Evolutionary conservation across 768 basidiomycete species (phyloP).

Genomic region (Fomitopsis serialis): DNA sequence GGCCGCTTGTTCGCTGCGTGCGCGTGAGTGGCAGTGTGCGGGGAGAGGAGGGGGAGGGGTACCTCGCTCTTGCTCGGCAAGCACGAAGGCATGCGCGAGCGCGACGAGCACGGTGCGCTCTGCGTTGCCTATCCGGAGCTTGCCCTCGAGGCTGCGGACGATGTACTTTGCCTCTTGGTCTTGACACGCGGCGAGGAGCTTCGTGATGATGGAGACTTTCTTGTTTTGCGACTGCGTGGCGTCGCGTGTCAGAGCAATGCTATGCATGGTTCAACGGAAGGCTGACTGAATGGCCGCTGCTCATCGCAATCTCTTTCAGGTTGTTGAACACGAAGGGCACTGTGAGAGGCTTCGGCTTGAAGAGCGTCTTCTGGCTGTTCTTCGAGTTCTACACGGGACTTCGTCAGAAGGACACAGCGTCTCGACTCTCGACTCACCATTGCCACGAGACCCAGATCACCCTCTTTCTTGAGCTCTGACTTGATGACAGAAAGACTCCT

Average conservation of each 20-base stretch:
- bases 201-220: conserved; percentile 93
- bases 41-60: conserved; percentile 6
- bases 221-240: conserved; percentile 77
- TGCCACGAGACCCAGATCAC: conserved; percentile 95
- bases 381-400: conserved; percentile 68
- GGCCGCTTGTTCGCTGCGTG: conserved; percentile 64
- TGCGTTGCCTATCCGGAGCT: conserved; percentile 94
- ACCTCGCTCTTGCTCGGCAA: conserved; percentile 72
- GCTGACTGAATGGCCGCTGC: conserved; percentile 75
- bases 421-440: conserved; percentile 49
- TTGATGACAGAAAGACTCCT: conserved; percentile 79
- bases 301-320: conserved; percentile 84
- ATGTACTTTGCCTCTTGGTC: conserved; percentile 95
- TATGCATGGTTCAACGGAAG: not conserved
- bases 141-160: conserved; percentile 92
- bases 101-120: conserved; percentile 94
- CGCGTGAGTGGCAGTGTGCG: conserved; percentile 1
- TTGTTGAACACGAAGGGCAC: conserved; percentile 87
- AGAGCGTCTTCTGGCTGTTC: conserved; percentile 87
- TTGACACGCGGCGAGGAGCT: conserved; percentile 88
- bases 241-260: not conserved
- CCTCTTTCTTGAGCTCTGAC: conserved; percentile 88
- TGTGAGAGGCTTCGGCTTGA: conserved; percentile 90
- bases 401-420: not conserved
- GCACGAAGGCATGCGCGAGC: conserved; percentile 85